These are phyloP conservation scores for Linum tenue DNA, from an alignment of 345 rosid species.

Conservation along the genomic window DNA sequence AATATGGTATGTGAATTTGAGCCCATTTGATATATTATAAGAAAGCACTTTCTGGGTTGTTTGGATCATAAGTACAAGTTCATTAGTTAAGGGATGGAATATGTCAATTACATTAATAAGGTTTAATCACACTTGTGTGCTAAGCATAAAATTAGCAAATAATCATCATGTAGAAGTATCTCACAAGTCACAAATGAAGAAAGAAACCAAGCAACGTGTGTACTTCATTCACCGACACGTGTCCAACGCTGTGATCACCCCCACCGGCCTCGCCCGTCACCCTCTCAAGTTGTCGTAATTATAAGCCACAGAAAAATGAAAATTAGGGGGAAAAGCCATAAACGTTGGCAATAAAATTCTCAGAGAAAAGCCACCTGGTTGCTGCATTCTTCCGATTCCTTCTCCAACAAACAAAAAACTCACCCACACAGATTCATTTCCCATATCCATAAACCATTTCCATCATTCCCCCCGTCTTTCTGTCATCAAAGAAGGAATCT, in stretches of 20 bases:
- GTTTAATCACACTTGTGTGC: too few species aligned
- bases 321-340: too few species aligned
- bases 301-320: conserved; percentile 23
- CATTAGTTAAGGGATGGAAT: too few species aligned
- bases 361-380: neutral
- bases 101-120: too few species aligned
- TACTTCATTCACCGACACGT: conserved; percentile 17
- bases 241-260: neutral
- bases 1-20: too few species aligned
- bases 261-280: conserved; percentile 10
- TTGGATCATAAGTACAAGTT: too few species aligned
- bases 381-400: conserved; percentile 1
- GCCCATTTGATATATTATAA: too few species aligned
- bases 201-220: neutral
- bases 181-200: too few species aligned
- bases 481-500: neutral
- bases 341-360: too few species aligned
- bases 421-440: conserved; percentile 7
- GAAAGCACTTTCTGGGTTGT: too few species aligned
- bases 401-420: conserved; percentile 12
- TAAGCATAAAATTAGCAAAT: too few species aligned
- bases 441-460: conserved; percentile 11
- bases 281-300: neutral
- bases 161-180: too few species aligned
- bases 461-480: conserved; percentile 1